These are phyloP conservation scores for Vickermania ingenoplastis DNA, from an alignment of 208 protist genomes.

Conservation along the genomic window DNA sequence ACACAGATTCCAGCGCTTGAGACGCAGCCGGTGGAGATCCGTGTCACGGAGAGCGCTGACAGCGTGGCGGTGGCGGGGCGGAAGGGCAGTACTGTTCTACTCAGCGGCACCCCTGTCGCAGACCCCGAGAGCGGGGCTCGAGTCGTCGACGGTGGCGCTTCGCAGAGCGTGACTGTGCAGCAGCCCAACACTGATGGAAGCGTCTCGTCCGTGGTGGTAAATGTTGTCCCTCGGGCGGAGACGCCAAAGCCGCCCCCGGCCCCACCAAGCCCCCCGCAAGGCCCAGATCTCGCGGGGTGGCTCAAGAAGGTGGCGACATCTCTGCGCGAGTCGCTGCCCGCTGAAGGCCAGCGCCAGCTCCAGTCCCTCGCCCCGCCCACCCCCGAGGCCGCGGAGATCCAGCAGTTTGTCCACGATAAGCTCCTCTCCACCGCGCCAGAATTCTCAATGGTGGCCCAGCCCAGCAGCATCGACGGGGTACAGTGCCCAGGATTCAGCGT, in stretches of 20 bases:
- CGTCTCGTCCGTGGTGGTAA: background rate
- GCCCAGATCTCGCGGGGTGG: conserved; percentile 26
- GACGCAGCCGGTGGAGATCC: conserved; percentile 13
- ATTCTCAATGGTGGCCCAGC: conserved; percentile 33
- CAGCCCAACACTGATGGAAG: conserved; percentile 1
- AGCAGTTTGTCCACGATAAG: conserved; percentile 44
- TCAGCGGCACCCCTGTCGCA: conserved; percentile 3
- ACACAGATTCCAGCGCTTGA: conserved; percentile 38
- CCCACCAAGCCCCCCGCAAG: background rate
- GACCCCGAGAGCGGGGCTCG: background rate
- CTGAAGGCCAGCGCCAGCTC: conserved; percentile 34
- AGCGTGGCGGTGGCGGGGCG: background rate
- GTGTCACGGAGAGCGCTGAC: conserved; percentile 18
- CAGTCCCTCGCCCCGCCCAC: conserved; percentile 26
- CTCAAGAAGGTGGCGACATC: conserved; percentile 32
- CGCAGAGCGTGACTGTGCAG: conserved; percentile 1
- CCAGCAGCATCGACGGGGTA: conserved; percentile 13
- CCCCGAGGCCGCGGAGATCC: conserved; percentile 28
- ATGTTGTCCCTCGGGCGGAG: background rate
- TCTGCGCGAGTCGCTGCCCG: conserved; percentile 26
- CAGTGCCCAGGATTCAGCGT: conserved; percentile 20
- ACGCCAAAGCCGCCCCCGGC: background rate
- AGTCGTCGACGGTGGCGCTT: background rate
- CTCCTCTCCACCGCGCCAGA: conserved; percentile 40
- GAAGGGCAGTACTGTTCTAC: conserved; percentile 11